Evolutionary conservation across 106 monocot genomes (phyloP).

Genomic region (Dioscorea alata): DNA sequence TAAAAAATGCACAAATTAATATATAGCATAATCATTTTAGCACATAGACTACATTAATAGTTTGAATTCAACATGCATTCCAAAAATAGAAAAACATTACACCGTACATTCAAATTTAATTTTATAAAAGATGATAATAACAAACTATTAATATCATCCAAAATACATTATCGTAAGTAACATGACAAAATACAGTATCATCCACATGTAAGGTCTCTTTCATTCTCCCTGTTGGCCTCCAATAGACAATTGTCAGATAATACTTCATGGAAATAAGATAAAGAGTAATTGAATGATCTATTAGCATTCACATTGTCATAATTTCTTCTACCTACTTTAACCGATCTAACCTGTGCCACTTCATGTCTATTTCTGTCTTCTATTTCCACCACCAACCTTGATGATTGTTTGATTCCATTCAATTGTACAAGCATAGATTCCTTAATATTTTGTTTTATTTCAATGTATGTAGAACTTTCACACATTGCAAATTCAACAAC

Average conservation of each 20-base stretch:
- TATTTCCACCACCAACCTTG: conserved; percentile 3
- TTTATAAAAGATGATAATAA: too few relatives aligned
- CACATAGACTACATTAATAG: too few relatives aligned
- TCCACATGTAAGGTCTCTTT: not conserved
- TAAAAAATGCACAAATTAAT: too few relatives aligned
- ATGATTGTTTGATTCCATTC: conserved; percentile 1
- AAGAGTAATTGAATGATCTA: not conserved
- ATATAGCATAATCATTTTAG: too few relatives aligned
- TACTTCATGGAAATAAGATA: conserved; percentile 3
- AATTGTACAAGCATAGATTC: not conserved
- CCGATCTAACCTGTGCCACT: conserved; percentile 1
- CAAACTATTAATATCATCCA: too few relatives aligned
- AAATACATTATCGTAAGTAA: too few relatives aligned
- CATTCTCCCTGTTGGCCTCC: conserved; percentile 1
- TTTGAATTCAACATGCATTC: too few relatives aligned
- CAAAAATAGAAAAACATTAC: too few relatives aligned
- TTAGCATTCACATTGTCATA: not conserved
- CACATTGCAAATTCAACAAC: conserved; percentile 73
- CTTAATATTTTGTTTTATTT: conserved; percentile 5
- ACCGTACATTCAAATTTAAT: too few relatives aligned
- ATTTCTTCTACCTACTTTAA: not conserved
- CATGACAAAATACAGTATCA: too few relatives aligned
- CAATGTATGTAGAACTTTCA: conserved; percentile 15
- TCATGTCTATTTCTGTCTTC: conserved; percentile 18
- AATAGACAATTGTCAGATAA: conserved; percentile 8